Evolutionary conservation across 352 stramenopile species (phyloP).

Genomic region (Globisporangium takayamanum): DNA sequence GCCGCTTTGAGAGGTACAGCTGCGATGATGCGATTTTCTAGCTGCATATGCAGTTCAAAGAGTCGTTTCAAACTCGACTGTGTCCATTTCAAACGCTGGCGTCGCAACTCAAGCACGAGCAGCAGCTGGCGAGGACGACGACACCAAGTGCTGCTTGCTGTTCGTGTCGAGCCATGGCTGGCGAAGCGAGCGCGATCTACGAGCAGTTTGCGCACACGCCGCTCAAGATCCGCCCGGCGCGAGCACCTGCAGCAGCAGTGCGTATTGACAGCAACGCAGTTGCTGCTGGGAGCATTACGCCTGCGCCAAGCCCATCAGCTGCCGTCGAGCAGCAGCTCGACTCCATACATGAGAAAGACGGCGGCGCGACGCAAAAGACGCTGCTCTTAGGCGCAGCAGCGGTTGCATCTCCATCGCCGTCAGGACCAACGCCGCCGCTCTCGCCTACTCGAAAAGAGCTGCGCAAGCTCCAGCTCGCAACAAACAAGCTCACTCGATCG

Average conservation of each 20-base stretch:
- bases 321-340: not conserved
- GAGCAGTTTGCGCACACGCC: constrained; percentile 37
- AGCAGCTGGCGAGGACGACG: too few relatives aligned
- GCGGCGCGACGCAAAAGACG: constrained; percentile 3
- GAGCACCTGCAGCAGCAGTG: not conserved
- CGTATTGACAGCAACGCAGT: not conserved
- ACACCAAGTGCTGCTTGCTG: too few relatives aligned
- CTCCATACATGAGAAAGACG: not conserved
- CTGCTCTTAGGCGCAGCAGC: not conserved
- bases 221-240: constrained; percentile 30
- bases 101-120: too few relatives aligned
- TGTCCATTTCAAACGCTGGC: too few relatives aligned
- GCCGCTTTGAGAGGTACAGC: not conserved
- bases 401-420: constrained; percentile 6
- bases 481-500: not conserved
- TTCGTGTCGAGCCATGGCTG: too few relatives aligned
- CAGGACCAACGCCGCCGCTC: constrained; percentile 9
- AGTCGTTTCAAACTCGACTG: too few relatives aligned
- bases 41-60: too few relatives aligned
- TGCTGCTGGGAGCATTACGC: not conserved
- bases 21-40: too few relatives aligned
- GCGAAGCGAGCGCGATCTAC: constrained; percentile 29
- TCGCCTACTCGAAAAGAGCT: constrained; percentile 21
- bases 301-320: not conserved
- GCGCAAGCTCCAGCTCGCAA: constrained; percentile 20